Conservation (phyloP, 306 rosid genomes). For the Aeschynomene evenia region DNA sequence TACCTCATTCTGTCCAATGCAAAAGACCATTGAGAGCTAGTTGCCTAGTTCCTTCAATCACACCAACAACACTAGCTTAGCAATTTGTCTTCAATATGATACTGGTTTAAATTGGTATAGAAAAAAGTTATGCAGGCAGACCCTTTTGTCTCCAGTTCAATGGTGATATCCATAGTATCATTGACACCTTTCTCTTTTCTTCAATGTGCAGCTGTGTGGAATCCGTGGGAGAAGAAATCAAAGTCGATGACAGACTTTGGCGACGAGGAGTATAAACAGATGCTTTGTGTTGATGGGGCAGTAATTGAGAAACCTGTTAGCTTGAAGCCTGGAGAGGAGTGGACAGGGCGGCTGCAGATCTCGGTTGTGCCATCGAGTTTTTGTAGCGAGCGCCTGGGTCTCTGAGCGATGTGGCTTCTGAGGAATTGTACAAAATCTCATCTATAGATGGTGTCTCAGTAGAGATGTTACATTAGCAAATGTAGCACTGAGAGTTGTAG, state of each 20-base stretch:
- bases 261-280: constrained; percentile 85
- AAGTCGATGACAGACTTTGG: constrained; percentile 82
- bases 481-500: constrained; percentile 25
- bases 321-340: constrained; percentile 94
- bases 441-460: not conserved
- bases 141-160: not conserved
- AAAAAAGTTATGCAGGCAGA: not conserved
- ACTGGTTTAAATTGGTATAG: not conserved
- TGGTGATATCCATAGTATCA: not conserved
- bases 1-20: not conserved
- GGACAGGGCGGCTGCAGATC: constrained; percentile 83
- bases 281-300: constrained; percentile 92
- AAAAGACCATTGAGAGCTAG: not conserved
- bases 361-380: constrained; percentile 82
- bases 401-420: constrained; percentile 42
- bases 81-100: not conserved
- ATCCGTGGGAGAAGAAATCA: constrained; percentile 97
- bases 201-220: constrained; percentile 70
- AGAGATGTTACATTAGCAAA: constrained; percentile 23
- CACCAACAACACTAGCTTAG: not conserved
- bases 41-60: constrained; percentile 24
- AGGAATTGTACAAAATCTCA: constrained; percentile 44
- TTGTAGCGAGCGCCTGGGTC: constrained; percentile 64
- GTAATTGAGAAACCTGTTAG: constrained; percentile 71
- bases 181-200: not conserved